Evolutionary conservation across 78 protist species (phyloP), one percentile per base, ranked within the genome.

Genomic region (Tieghemostelium lacteum): DNA sequence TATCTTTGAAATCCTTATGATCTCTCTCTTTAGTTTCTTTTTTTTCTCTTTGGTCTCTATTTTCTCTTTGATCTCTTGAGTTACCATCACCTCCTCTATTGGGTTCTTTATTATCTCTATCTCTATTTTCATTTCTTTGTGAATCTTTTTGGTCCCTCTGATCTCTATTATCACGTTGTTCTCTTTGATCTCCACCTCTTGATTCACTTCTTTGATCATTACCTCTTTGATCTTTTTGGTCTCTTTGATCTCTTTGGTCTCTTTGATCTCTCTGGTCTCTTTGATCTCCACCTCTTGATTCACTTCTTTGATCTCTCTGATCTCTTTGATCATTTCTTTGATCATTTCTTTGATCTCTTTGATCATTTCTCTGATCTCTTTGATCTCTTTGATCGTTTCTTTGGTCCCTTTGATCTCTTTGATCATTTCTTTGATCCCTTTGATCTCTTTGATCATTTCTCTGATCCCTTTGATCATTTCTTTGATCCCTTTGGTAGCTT

Each of bases 251-350:
- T 8, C 16, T 24, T 50, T 70, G 45, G 4, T 10, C 1, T 20
- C 7, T 24, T 2, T 33, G 7, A 49, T 49, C 42, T 2, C 19
- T 49, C 29, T 67, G 49, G 12, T 14, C 17, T 45, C 33, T 40
- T 26, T 45, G 63, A 4, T 57, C 63, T 42, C 20, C 5, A 1
- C 45, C 75, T 36, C 34, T 22, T 42, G 17, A 6, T 39, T 69
- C 45, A 17, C 45, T 28, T 42, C n/a, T 19, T 2, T 4, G 33
- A 8, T 49, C 29, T 49, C 28, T 69, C 26, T n/a, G n/a, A n/a
- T 69, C 60, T 28, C 60, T 40, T 69, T 49, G 33, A 4, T 57
- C 63, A n/a, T n/a, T n/a, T n/a, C n/a, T n/a, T n/a, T n/a, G n/a
- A n/a, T n/a, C n/a, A n/a, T n/a, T n/a, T 57, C 63, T 57, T 57